Base-by-base conservation (phyloP, 495 filamentous ascomycete genomes). In the Hypomontagnella submonticulosa region DNA sequence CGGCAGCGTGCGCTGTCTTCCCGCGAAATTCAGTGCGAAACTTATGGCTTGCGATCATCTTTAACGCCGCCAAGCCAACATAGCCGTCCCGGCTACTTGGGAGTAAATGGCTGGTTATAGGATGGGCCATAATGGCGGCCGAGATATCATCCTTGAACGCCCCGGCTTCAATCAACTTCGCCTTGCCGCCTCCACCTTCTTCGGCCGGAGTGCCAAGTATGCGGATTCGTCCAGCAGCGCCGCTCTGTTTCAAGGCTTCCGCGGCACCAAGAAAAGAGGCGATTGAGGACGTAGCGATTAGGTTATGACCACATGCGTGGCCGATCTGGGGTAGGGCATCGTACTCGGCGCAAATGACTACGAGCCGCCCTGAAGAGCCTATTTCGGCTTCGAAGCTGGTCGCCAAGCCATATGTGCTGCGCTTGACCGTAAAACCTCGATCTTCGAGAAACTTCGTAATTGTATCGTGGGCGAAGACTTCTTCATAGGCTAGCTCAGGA, bases 191-290 rank as follows among this genome's bases (percentile, higher is more conserved):
- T 47, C 78, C 77, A 15, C 77, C 85, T 65, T 92, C 89, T 70
- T 92, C 89, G 0, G 87, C 89, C 1, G 89, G 89, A 0, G 89
- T 91, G 1, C 89, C 89, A 8, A 91, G 78, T 3, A 92, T 72
- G 5, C 86, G 77, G 0, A 88, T 75, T 16, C 84, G 82, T 4
- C 89, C 0, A 80, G 81, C 7, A 82, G 65, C 8, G 34, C 71
- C 71, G 36, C 79, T 82, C 10, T 79, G 57, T 47, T 80, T 78
- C 27, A 90, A 71, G 0, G 82, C 75, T 10, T 80, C 76, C 0
- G 81, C 86, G 0, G 84, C 73, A 3, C 84, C 87, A 12, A 91
- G 73, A 30, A 86, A 88, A 0, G 81, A 84, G 1, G 83, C 80
- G 6, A 90, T 69, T 3, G 85, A 87, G n/a, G 82, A 78, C 0